These are phyloP conservation scores for Cladosporium sp. DNA, from an alignment of 2,329 filamentous ascomycete species.

Conservation along the genomic window DNA sequence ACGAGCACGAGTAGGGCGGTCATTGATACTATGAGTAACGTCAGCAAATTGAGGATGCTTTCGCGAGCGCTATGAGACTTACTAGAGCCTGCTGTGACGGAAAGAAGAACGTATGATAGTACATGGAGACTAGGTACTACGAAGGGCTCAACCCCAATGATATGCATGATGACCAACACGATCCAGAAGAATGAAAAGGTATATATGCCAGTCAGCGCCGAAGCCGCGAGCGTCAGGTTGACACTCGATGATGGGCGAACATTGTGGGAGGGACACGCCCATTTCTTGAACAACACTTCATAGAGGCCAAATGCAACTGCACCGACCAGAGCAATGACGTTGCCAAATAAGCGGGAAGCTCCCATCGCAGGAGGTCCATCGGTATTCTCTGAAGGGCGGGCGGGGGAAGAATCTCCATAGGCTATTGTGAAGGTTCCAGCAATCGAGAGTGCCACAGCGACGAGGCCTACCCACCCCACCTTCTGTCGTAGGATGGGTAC, in stretches of 20 bases:
- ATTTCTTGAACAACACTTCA: slow-evolving; percentile 34
- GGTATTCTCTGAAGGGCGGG: slow-evolving; percentile 17
- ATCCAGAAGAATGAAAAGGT: slow-evolving; percentile 29
- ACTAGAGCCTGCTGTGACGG: slow-evolving; percentile 27
- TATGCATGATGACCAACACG: slow-evolving; percentile 26
- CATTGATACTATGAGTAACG: slow-evolving; percentile 22
- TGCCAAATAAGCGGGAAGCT: slow-evolving; percentile 26
- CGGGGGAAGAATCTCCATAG: slow-evolving; percentile 30
- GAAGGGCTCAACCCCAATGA: slow-evolving; percentile 28
- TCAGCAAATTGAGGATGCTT: not conserved
- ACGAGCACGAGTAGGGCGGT: slow-evolving; percentile 29
- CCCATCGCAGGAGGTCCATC: slow-evolving; percentile 21
- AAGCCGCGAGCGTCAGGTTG: slow-evolving; percentile 28
- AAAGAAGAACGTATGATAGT: slow-evolving; percentile 26
- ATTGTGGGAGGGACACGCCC: slow-evolving; percentile 27
- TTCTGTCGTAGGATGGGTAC: slow-evolving; percentile 29
- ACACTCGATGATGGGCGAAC: slow-evolving; percentile 24
- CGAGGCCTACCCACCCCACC: slow-evolving; percentile 24
- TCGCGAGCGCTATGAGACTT: slow-evolving; percentile 1
- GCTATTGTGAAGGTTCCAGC: slow-evolving; percentile 31
- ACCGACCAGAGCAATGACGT: slow-evolving; percentile 28
- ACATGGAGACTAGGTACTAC: slow-evolving; percentile 24
- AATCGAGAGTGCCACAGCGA: slow-evolving; percentile 30
- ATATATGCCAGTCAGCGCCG: slow-evolving; percentile 30
- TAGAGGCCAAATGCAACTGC: slow-evolving; percentile 32